Base-by-base conservation (phyloP, 2,329 filamentous ascomycete species). In the Colletotrichum scovillei region DNA sequence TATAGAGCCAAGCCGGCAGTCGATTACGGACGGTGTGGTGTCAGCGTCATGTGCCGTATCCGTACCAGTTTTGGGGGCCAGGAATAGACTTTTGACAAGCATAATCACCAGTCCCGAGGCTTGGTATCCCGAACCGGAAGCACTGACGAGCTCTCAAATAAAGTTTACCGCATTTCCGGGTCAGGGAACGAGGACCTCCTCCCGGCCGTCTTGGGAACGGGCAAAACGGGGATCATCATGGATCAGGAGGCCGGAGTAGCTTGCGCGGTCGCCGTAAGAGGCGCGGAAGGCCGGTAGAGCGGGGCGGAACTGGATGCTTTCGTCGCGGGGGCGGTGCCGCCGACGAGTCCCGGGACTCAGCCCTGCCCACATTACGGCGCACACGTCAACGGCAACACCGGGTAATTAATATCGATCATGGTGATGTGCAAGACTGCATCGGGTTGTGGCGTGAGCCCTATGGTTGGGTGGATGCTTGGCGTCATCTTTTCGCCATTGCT, bases 351-450 rank as follows among this genome's bases (percentile, higher is more conserved):
- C 46, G 60, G 58, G 63, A 11, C 26, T 11, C 38, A 58, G 26
- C 30, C 58, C 42, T 16, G 59, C 56, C 67, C 70, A 65, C 70
- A 52, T 70, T 32, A 49, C 67, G 70, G 60, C 16, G 24, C 58
- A n/a, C 26, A 35, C 58, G 28, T 56, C 49, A 35, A 38, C 32
- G 38, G 32, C 52, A 55, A 12, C 32, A 24, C 64, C 55, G 64
- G 63, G 57, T 28, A 64, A 69, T 64, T 59, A 53, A 63, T 55
- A 53, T 63, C 52, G 16, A 19, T 28, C 35, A 66, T 46, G 46
- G 26, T 42, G 32, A 24, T 24, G 56, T 49, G 53, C 66, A 38
- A 58, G 46, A 30, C n/a, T 55, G 66, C 38, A 28, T 58, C 59
- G 69, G 59, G 59, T 46, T 55, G 66, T 69, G 59, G 66, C 65